These are phyloP conservation scores for Rhizoclosmatium globosum DNA, from an alignment of 192 early-diverging fungal species.

Conservation along the genomic window DNA sequence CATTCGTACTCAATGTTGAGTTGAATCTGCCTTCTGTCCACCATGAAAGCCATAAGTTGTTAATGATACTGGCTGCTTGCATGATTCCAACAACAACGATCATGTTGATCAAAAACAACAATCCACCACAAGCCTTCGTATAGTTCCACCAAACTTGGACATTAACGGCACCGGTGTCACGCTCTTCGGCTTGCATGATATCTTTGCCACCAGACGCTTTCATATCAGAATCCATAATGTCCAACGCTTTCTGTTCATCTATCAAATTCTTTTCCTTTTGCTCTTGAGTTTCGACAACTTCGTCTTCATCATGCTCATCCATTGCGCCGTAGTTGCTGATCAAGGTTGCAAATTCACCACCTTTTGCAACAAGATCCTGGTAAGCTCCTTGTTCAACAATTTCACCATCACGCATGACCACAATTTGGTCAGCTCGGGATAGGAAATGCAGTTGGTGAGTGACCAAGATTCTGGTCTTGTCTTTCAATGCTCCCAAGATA, in stretches of 20 bases:
- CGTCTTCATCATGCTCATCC: conserved; percentile 58
- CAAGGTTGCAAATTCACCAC: conserved; percentile 67
- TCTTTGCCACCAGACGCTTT: conserved; percentile 44
- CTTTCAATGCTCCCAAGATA: conserved; percentile 67
- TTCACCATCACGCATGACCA: conserved; percentile 76
- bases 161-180: conserved; percentile 77
- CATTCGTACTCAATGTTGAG: conserved; percentile 64
- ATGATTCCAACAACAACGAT: conserved; percentile 52
- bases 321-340: conserved; percentile 71
- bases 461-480: conserved; percentile 86
- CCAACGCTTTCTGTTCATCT: conserved; percentile 39
- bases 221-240: conserved; percentile 20
- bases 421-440: conserved; percentile 77
- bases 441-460: conserved; percentile 84
- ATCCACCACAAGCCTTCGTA: conserved; percentile 55
- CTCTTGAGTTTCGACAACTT: conserved; percentile 48
- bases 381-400: conserved; percentile 74
- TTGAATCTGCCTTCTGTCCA: conserved; percentile 49
- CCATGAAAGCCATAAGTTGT: conserved; percentile 61
- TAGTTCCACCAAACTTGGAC: conserved; percentile 79
- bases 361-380: conserved; percentile 61
- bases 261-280: neutral
- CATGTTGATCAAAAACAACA: conserved; percentile 40
- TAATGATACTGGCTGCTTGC: conserved; percentile 62
- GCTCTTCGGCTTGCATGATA: conserved; percentile 82